Conservation (phyloP, 2,329 filamentous ascomycete species). For the Fusarium ramigenum region DNA sequence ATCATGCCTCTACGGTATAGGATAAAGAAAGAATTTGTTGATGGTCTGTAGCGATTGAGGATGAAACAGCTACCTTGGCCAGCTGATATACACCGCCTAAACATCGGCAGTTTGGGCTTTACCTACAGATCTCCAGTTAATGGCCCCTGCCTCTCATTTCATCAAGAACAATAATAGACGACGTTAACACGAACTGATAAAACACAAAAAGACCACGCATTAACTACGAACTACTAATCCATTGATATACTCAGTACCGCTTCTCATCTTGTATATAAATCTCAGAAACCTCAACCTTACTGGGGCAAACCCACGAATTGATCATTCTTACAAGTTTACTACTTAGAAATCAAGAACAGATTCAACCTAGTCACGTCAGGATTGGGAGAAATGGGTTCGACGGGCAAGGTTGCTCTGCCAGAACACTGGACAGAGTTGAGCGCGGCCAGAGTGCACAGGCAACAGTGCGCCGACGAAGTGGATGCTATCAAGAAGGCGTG, state of each 20-base stretch:
- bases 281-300: background rate
- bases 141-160: slow-evolving; percentile 23
- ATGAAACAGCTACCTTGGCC: background rate
- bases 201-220: background rate
- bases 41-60: background rate
- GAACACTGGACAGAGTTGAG: slow-evolving; percentile 54
- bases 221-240: background rate
- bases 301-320: background rate
- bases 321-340: background rate
- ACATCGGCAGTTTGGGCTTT: slow-evolving; percentile 8
- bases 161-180: slow-evolving; percentile 29
- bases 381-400: slow-evolving; percentile 34
- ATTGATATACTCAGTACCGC: background rate
- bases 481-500: slow-evolving; percentile 56
- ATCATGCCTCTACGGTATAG: no score
- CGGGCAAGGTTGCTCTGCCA: slow-evolving; percentile 44
- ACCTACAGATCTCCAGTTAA: background rate
- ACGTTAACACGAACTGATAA: background rate
- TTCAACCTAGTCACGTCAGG: background rate
- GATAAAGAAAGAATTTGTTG: background rate
- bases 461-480: slow-evolving; percentile 53
- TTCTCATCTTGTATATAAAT: background rate
- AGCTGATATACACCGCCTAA: slow-evolving; percentile 5
- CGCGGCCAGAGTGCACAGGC: slow-evolving; percentile 45
- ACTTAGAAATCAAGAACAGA: background rate